Base-by-base conservation (phyloP, 495 filamentous ascomycete genomes). In the Aspergillus cavernicola region DNA sequence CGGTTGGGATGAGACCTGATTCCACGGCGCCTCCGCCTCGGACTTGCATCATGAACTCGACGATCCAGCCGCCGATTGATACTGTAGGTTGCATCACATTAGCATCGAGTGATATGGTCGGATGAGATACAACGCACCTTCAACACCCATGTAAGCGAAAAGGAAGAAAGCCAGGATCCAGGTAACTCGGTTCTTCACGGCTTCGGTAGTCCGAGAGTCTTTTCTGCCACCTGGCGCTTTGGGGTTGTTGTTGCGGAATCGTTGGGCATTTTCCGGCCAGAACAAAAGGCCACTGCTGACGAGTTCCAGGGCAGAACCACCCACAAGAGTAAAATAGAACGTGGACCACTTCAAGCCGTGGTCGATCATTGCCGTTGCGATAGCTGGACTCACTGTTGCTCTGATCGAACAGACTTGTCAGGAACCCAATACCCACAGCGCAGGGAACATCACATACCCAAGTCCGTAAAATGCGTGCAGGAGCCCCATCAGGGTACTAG, bases 391-490 rank as follows among this genome's bases (percentile, higher is more conserved):
- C n/a, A 52, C 20, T 23, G 50, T 52, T 26, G 50, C 39, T 11
- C 39, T 44, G 31, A 12, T 26, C 18, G 16, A 3, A 24, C 6
- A 24, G 8, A 28, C 20, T 6, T 28, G 18, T 52, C 33, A 52
- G 50, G 15, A 11, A 44, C 9, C 13, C 15, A 23, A 23, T 5
- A 36, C 3, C 19, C 22, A 22, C n/a, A n/a, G 6, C 20, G 13
- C 7, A 0, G 18, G 8, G 26, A 6, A 24, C 9, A 11, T 16
- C 26, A 36, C 50, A 37, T 28, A 52, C 50, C 82, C 80, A 6
- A 78, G 50, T 35, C 82, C 78, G 61, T 78, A 80, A 59, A 74
- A 74, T 11, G 68, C 73, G 63, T 84, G 78, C 45, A 80, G 19
- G n/a, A 80, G 65, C 18, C 81, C 77, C 35, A 82, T 62, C 13